These are phyloP conservation scores for Hanseniaspora occidentalis DNA, from an alignment of 805 yeast genomes.

Conservation along the genomic window DNA sequence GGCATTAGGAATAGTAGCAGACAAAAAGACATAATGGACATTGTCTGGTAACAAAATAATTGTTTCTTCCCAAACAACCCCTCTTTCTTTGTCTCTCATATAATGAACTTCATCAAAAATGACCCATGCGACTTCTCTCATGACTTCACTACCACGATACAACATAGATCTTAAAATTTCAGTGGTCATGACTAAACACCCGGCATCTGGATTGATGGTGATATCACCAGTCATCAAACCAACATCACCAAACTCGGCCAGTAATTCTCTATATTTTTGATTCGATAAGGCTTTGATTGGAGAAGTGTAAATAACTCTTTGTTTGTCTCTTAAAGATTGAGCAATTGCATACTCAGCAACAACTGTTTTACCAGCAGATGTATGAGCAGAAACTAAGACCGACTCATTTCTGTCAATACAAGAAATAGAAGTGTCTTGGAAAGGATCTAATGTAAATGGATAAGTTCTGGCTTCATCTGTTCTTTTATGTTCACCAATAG, in stretches of 20 bases:
- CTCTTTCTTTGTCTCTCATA: constrained; percentile 92
- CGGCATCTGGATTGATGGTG: constrained; percentile 92
- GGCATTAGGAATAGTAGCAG: constrained; percentile 98
- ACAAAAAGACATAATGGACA: constrained; percentile 76
- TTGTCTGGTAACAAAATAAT: constrained; percentile 96
- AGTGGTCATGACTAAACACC: constrained; percentile 94
- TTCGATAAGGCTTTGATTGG: constrained; percentile 88
- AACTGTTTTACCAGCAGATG: constrained; percentile 97
- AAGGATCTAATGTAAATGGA: constrained; percentile 91
- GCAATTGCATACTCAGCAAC: constrained; percentile 98
- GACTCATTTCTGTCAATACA: constrained; percentile 97
- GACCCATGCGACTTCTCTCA: constrained; percentile 94
- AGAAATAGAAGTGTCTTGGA: constrained; percentile 94
- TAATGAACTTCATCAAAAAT: constrained; percentile 97
- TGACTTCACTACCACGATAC: constrained; percentile 90
- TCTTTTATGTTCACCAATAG: constrained; percentile 81
- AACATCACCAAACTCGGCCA: constrained; percentile 60
- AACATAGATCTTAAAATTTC: constrained; percentile 92
- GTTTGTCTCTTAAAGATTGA: constrained; percentile 91
- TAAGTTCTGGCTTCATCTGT: constrained; percentile 69
- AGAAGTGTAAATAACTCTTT: constrained; percentile 91
- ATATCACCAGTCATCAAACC: constrained; percentile 97
- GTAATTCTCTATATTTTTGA: constrained; percentile 83
- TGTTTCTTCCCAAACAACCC: constrained; percentile 99
- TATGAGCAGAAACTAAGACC: constrained; percentile 97